Conservation (phyloP, 2,329 filamentous ascomycete genomes). For the Pseudogymnoascus sp. region DNA sequence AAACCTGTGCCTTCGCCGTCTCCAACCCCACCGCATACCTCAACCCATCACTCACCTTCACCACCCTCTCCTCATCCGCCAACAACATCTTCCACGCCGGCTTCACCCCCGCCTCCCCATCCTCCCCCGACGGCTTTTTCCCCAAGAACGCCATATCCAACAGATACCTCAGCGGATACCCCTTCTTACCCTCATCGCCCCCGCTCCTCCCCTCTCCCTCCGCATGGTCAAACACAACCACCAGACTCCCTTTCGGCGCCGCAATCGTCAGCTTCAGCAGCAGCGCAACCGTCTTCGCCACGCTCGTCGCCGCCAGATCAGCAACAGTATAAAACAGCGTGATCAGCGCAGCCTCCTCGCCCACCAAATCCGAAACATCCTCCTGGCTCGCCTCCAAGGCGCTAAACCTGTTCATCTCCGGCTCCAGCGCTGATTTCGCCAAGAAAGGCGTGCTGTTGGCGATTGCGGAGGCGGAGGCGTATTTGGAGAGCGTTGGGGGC, state of each 20-base stretch:
- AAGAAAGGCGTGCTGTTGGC: constrained; percentile 40
- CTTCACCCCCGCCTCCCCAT: constrained; percentile 15
- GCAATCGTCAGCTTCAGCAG: constrained; percentile 58
- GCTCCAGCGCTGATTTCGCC: constrained; percentile 29
- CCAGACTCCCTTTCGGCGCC: constrained; percentile 50
- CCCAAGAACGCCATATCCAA: constrained; percentile 69
- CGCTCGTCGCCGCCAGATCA: constrained; percentile 75
- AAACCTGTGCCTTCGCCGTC: constrained; percentile 91
- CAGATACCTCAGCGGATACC: constrained; percentile 94
- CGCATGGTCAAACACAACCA: constrained; percentile 89
- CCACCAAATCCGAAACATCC: constrained; percentile 25
- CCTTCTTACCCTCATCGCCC: constrained; percentile 41
- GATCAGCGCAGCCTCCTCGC: constrained; percentile 44
- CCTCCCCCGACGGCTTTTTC: constrained; percentile 30
- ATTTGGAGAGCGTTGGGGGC: constrained; percentile 41
- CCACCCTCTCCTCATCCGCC: constrained; percentile 76
- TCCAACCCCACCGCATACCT: constrained; percentile 79
- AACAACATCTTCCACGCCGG: constrained; percentile 65
- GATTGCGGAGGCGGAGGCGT: constrained; percentile 40
- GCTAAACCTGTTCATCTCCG: constrained; percentile 40
- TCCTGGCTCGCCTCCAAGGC: constrained; percentile 35
- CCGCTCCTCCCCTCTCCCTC: constrained; percentile 45
- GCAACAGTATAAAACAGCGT: constrained; percentile 93
- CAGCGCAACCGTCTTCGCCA: constrained; percentile 65
- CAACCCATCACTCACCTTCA: constrained; percentile 58